Base-by-base conservation (phyloP, 2,329 filamentous ascomycete genomes). In the Penicillium sp. region DNA sequence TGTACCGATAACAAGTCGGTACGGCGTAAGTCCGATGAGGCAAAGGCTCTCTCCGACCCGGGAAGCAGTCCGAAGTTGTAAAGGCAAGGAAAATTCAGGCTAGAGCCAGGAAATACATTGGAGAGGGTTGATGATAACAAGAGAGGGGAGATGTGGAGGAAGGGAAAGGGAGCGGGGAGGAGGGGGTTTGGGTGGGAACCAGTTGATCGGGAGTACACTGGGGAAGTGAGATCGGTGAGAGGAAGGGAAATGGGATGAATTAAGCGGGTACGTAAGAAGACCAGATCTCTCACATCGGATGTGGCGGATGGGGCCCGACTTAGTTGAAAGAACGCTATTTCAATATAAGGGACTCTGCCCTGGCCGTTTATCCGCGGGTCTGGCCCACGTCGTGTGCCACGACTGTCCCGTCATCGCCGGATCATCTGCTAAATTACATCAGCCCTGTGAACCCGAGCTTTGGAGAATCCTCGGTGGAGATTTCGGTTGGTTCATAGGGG, bases 201-300 rank as follows among this genome's bases (percentile, higher is more conserved):
- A 33, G 42, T 42, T 41, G 31, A 42, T 57, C 51, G 51, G 52
- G 53, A 62, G 50, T 57, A 59, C 18, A 60, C 60, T 63, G 60
- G 60, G 60, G 59, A 62, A 62, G 44, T 57, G 44, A 54, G 56
- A 59, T 56, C 52, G 57, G 56, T 53, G 49, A 53, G 23, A 47
- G 47, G 42, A 48, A 39, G 36, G 36, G 45, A 49, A 51, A 24
- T 33, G 26, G 43, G 49, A 45, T 51, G 44, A 49, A 50, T 29
- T 41, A 56, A 48, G 44, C 44, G 42, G 48, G 45, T 50, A 52
- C 43, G 52, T 52, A 51, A 55, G 46, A 47, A 26, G 46, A 43
- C 29, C 43, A 53, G 43, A 42, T 42, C 36, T 41, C 26, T 16
- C 5, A 39, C 18, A 12, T 52, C 54, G 57, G 57, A 59, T 47